Conservation (phyloP, 805 yeast species). For the Ogataea polymorpha region DNA sequence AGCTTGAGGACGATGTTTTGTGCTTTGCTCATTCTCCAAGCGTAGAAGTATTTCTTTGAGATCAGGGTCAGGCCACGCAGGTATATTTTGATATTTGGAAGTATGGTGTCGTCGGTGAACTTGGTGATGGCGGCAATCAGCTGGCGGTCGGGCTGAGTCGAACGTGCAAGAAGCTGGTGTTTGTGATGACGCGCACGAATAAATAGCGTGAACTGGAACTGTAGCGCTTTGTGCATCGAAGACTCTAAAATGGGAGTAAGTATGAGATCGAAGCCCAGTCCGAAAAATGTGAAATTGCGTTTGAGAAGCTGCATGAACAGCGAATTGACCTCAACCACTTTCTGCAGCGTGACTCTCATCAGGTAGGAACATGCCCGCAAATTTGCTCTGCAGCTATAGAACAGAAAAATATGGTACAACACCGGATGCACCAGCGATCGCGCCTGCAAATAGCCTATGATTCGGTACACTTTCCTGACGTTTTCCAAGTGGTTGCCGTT, state of each 20-base stretch:
- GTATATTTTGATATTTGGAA: constrained; percentile 42
- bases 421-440: constrained; percentile 37
- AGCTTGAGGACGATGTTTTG: constrained; percentile 40
- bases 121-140: constrained; percentile 12
- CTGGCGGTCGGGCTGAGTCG: constrained; percentile 3
- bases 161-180: constrained; percentile 12
- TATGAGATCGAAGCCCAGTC: constrained; percentile 37
- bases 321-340: constrained; percentile 34
- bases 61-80: constrained; percentile 40
- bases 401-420: constrained; percentile 40
- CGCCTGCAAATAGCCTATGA: constrained; percentile 25
- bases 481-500: constrained; percentile 21
- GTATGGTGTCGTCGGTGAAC: constrained; percentile 16
- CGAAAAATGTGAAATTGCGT: constrained; percentile 27
- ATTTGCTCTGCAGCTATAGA: constrained; percentile 36
- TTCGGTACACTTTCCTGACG: constrained; percentile 22
- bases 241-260: constrained; percentile 37
- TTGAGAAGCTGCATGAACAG: constrained; percentile 37
- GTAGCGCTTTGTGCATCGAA: constrained; percentile 38
- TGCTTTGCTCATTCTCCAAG: constrained; percentile 66
- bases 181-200: constrained; percentile 32
- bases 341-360: constrained; percentile 33
- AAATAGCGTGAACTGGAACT: constrained; percentile 25
- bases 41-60: constrained; percentile 59
- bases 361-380: constrained; percentile 37